Percentiles rank a stretch among this genome's conserved stretches.
Conservation (phyloP, 2,329 filamentous ascomycete species). For the Xylaria sp. region DNA sequence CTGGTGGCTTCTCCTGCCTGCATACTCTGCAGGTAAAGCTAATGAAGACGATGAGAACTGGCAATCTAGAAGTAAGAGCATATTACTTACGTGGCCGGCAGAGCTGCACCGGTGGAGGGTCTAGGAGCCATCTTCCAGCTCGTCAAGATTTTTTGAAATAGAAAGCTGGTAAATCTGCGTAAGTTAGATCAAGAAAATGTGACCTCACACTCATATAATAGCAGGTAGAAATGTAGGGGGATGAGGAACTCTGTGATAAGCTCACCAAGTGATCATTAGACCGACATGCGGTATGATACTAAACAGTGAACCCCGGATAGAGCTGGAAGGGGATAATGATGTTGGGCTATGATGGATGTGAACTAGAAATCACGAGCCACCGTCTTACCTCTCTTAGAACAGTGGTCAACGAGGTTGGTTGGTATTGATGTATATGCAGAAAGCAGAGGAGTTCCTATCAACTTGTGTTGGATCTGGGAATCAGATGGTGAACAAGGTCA, state of each 20-base stretch:
- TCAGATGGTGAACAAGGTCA: neutral
- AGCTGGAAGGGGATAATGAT: neutral
- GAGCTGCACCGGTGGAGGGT: slow-evolving; percentile 1
- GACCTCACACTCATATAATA: neutral
- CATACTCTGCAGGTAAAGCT: slow-evolving; percentile 36
- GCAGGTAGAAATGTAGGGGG: neutral
- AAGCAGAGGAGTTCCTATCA: neutral
- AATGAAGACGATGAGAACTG: slow-evolving; percentile 21
- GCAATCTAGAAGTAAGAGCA: neutral
- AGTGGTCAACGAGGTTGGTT: neutral
- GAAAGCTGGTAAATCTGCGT: neutral
- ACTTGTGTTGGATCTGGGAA: neutral
- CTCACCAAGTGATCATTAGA: neutral
- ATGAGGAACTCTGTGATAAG: neutral
- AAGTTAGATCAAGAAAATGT: neutral
- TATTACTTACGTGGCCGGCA: slow-evolving; percentile 33
- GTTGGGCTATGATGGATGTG: neutral
- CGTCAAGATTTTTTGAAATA: neutral
- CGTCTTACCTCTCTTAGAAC: slow-evolving; percentile 7
- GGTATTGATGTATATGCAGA: neutral
- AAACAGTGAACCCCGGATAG: neutral
- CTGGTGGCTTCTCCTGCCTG: slow-evolving; percentile 24
- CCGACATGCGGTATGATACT: neutral
- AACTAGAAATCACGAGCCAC: neutral
- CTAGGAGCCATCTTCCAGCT: slow-evolving; percentile 19